Base-by-base conservation (phyloP, 2,329 filamentous ascomycete species). In the Aotearoamyces nothofagi region DNA sequence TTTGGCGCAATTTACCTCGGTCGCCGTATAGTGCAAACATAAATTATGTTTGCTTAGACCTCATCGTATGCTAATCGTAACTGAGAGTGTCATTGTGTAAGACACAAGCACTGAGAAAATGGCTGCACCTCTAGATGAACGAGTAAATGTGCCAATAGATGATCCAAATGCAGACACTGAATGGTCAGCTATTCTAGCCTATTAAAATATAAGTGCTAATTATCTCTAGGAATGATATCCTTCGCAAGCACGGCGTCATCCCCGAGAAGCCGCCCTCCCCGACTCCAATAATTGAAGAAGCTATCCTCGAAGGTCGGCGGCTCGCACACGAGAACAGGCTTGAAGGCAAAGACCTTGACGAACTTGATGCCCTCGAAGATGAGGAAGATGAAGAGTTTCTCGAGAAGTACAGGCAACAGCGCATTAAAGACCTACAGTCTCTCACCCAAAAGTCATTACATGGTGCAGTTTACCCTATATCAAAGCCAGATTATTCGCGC, bases 91-190 rank as follows among this genome's bases (percentile, higher is more conserved):
- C 7, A n/a, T 8, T 7, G 19, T 20, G 19, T 20, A 20, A 8
- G 19, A 8, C n/a, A 20, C n/a, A 7, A 20, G 8, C n/a, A 8
- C 19, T 20, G n/a, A 7, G n/a, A 47, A 36, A 9, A 77, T 77
- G 71, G 68, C 69, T 11, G 67, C 69, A 17, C 70, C 71, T 19
- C 45, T 55, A 40, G 72, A 78, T 30, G 68, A 78, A 45, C 60
- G 72, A 26, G 73, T 78, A 41, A 64, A 64, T 46, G 90, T 98
- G 35, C 84, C 86, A 24, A 78, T 98, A 41, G 83, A 92, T 50
- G 78, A 96, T 50, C 87, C 87, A 17, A 92, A 96, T 49, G 90
- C 84, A 38, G 90, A 98, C 52, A 98, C 90, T 38, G 90, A 98
- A 76, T 98, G 90, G 90, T 86, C 60, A 34, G 40, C 30, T 17